Percentiles rank a stretch among this genome's conserved stretches.
Evolutionary conservation across 345 rosid genomes (phyloP).

Genomic region (Eucalyptus pumila): DNA sequence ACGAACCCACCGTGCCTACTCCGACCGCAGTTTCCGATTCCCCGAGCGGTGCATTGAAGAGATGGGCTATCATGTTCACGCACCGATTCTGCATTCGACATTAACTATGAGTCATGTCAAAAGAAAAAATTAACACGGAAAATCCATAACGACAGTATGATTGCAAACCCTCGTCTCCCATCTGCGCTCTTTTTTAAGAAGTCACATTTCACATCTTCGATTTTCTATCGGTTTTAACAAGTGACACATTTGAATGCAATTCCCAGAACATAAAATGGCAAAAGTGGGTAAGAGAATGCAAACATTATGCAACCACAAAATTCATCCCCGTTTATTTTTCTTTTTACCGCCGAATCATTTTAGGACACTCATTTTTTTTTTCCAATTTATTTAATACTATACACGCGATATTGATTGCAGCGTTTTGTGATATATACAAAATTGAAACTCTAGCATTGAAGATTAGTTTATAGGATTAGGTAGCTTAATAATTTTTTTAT

Average conservation of each 20-base stretch:
- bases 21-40: slow-evolving; percentile 34
- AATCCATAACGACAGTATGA: not conserved
- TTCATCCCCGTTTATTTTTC: not conserved
- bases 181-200: not conserved
- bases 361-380: not conserved
- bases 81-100: slow-evolving; percentile 24
- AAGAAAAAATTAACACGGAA: not conserved
- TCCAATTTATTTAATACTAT: not conserved
- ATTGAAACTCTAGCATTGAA: not conserved
- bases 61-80: slow-evolving; percentile 46
- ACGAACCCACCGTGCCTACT: slow-evolving; percentile 41
- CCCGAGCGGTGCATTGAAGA: slow-evolving; percentile 36
- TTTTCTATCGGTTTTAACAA: not conserved
- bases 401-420: accelerated
- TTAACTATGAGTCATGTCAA: not conserved
- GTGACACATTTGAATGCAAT: not conserved
- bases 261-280: not conserved
- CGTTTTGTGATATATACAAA: not conserved
- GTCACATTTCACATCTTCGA: not conserved
- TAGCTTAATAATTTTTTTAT: too few relatives aligned
- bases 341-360: not conserved
- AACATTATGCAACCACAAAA: not conserved
- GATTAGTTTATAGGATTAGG: not conserved
- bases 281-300: not conserved
- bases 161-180: not conserved